phyloP scores from a whole-genome alignment of 257 asterid species.

The Penstemon newberryi region DNA sequence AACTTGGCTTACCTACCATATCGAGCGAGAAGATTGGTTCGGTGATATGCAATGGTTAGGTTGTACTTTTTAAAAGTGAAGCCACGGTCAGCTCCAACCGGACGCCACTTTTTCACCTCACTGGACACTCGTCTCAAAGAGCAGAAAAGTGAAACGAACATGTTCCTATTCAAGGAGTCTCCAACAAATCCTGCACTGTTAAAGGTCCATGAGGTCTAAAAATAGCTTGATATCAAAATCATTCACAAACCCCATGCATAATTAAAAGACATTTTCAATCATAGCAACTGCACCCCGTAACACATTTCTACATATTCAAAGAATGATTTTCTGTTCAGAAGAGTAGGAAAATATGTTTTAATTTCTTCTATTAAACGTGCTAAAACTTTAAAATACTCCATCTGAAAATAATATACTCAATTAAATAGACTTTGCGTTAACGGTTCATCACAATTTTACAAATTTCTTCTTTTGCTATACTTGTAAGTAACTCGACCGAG shows the following conservation, averaged over 20 bases:
- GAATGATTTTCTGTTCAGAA: no score
- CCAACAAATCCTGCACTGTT: conserved; percentile 95
- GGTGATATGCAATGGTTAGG: conserved; percentile 87
- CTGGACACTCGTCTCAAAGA: conserved; percentile 56
- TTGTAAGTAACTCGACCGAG: neutral
- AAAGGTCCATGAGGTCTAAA: conserved; percentile 44
- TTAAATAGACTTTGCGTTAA: neutral
- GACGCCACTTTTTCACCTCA: conserved; percentile 93
- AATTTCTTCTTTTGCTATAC: neutral
- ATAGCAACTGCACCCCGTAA: neutral
- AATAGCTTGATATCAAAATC: conserved; percentile 20
- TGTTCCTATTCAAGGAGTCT: conserved; percentile 93
- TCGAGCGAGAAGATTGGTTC: conserved; percentile 92
- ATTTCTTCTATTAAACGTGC: no score
- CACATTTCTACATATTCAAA: neutral
- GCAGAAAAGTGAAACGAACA: conserved; percentile 92
- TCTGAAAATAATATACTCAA: conserved; percentile 10
- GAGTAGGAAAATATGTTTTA: no score
- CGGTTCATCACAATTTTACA: neutral
- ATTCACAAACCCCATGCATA: neutral
- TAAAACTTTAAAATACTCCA: no score
- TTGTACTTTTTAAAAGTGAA: conserved; percentile 83
- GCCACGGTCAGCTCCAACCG: conserved; percentile 95
- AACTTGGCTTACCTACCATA: conserved; percentile 85
- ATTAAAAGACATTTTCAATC: neutral